Conservation (phyloP, 169 alveolate genomes). For the Babesia caballi region DNA sequence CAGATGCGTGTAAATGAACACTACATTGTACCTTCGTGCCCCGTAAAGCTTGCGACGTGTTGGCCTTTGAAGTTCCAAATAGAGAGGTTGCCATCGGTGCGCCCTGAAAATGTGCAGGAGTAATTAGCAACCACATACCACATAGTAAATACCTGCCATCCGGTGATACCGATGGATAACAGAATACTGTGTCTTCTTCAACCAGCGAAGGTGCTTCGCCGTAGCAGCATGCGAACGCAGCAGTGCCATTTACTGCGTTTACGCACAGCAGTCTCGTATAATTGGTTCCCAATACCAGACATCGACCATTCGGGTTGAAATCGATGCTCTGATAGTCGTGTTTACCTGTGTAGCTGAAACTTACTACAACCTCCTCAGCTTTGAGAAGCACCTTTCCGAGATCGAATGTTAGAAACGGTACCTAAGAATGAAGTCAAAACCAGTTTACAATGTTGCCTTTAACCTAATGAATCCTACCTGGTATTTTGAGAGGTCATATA, state of each 20-base stretch:
- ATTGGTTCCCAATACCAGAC: conserved; percentile 42
- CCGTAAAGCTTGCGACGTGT: conserved; percentile 9
- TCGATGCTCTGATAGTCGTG: conserved; percentile 29
- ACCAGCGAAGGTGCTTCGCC: conserved; percentile 21
- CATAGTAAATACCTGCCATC: conserved; percentile 59
- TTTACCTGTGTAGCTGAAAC: neutral
- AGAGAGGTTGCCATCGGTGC: conserved; percentile 27
- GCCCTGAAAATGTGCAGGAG: conserved; percentile 4
- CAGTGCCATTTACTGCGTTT: conserved; percentile 34
- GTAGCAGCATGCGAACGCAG: conserved; percentile 52
- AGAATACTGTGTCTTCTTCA: neutral
- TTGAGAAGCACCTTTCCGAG: conserved; percentile 19
- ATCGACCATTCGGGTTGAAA: conserved; percentile 59
- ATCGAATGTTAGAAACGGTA: conserved; percentile 50
- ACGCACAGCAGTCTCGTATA: conserved; percentile 35
- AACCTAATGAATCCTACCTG: conserved; percentile 24
- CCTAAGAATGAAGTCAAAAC: neutral
- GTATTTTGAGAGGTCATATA: conserved; percentile 47
- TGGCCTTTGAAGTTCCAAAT: conserved; percentile 66
- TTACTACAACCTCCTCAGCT: conserved; percentile 54
- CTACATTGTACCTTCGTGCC: conserved; percentile 56
- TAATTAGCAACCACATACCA: conserved; percentile 7
- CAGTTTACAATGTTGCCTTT: neutral
- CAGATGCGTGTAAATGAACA: neutral
- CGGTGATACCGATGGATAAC: conserved; percentile 60